Conservation (phyloP, 345 rosid species). For the Eucalyptus polybractea region DNA sequence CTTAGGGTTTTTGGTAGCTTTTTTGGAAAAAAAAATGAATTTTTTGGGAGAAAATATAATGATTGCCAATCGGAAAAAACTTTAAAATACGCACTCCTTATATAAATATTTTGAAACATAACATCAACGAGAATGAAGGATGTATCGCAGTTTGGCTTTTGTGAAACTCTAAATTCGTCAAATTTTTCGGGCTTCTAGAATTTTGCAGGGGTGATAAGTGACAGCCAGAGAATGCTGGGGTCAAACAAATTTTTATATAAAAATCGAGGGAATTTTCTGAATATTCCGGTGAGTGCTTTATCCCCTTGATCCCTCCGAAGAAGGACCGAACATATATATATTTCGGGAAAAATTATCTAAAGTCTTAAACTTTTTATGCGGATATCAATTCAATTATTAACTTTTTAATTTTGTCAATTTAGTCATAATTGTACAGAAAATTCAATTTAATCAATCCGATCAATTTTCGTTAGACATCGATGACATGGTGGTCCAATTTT, state of each 20-base stretch:
- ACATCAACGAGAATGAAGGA: not conserved
- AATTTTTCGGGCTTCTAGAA: not conserved
- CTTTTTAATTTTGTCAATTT: fast-evolving
- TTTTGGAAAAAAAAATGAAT: fast-evolving
- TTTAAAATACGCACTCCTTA: not conserved
- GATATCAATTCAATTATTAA: not conserved
- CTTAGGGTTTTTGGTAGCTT: not conserved
- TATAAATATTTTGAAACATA: not conserved
- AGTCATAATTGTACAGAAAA: fast-evolving
- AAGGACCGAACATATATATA: not conserved
- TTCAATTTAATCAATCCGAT: fast-evolving
- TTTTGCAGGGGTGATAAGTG: not conserved
- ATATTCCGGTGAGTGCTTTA: not conserved
- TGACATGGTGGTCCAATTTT: not conserved
- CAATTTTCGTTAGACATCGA: fast-evolving
- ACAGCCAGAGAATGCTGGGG: not conserved
- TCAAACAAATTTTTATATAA: not conserved
- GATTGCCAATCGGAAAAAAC: not conserved
- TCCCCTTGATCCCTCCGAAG: not conserved
- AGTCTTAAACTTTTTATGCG: fast-evolving
- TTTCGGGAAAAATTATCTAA: not conserved
- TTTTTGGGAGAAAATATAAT: not conserved
- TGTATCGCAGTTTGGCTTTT: not conserved
- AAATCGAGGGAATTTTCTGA: not conserved
- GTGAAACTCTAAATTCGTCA: not conserved